Evolutionary conservation across 257 asterid genomes (phyloP), one percentile per base, ranked within the genome.

Genomic region (Dorcoceras hygrometricum): DNA sequence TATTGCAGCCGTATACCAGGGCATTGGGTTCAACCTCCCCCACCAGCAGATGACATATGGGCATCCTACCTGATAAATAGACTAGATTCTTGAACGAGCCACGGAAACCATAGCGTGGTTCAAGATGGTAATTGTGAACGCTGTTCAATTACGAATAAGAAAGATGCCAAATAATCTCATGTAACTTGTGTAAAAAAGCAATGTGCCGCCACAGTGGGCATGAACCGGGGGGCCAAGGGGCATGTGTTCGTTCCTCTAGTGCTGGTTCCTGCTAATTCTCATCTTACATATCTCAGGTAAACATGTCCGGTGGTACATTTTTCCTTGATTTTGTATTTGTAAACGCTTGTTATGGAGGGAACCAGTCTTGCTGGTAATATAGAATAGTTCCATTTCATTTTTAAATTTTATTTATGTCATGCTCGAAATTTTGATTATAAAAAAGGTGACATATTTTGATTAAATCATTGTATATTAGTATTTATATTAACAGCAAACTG

Each of bases 1-100:
- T 66, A 20, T 59, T 71, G 83, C 95, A 91, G 99, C 76, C 94
- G 91, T 43, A 84, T 90, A 72, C 99, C 99, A 0, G 95, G 95
- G 54, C 91, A 90, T 60, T 90, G 96, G 96, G 95, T 93, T 75
- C 95, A 88, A 65, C 87, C 97, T 24, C 89, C 96, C 27, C 87
- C 88, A 48, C 97, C 98, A 4, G 84, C 98, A 10, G 91, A 93
- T 66, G 94, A 81, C 48, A 78, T 82, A 60, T 93, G 99, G 99
- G 97, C 94, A 67, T 93, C 97, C 74, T 93, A 85, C 76, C 79
- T 88, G 63, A 82, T 82, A 23, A 82, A 80, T 48, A 69, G 46
- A 19, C 60, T 36, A 31, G 19, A 57, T 57, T 27, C 23, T 57
- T 8, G 24, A 29, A 57, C 2, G 43, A 48, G 74, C 53, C 53